Base-by-base conservation (phyloP, 805 yeast species). In the Saccharomycopsis javanensis region DNA sequence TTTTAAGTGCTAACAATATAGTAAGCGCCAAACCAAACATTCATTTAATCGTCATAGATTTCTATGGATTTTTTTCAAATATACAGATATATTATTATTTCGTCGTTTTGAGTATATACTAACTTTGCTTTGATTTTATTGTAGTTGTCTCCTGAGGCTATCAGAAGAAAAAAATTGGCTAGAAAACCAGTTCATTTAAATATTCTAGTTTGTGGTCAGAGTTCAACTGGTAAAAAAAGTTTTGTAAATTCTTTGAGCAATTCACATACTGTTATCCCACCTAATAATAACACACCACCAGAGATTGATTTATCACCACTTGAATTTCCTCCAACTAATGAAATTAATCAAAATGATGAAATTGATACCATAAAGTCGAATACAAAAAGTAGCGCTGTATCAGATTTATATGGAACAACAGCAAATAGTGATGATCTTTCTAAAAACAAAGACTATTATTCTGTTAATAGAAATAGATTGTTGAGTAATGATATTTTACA, bases 211-310 rank as follows among this genome's bases (percentile, higher is more conserved):
- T 78, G 81, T 55, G 96, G 96, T 3, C 81, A 81, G 59, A 77
- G 81, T 66, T 91, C 91, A 2, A 75, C 84, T 5, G 95, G 96
- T 2, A 83, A 86, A 64, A 78, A 85, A 30, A 79, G 91, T 1
- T 86, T 88, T 66, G 71, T 87, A 67, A 85, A 85, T 69, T 78
- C 86, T 55, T 72, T 87, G 60, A 80, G 88, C 68, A 79, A 77
- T 57, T 25, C 38, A 11, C 50, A 50, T n/a, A 11, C n/a, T 4
- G 2, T 27, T 4, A 31, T 54, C 11, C 54, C 51, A 35, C 33
- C 38, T 10, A 51, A 51, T 35, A 51, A 51, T 33, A 53, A 53
- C 18, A 16, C 52, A 2, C 53, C 53, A 15, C 10, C 23, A 25
- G 30, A n/a, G 5, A 4, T n/a, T n/a, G 27, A 16, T 2, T 42